Percentiles rank a stretch among this genome's conserved stretches.
phyloP scores from a whole-genome alignment of 1,284 basidiomycete species.

The Ceraceosorus guamensis region DNA sequence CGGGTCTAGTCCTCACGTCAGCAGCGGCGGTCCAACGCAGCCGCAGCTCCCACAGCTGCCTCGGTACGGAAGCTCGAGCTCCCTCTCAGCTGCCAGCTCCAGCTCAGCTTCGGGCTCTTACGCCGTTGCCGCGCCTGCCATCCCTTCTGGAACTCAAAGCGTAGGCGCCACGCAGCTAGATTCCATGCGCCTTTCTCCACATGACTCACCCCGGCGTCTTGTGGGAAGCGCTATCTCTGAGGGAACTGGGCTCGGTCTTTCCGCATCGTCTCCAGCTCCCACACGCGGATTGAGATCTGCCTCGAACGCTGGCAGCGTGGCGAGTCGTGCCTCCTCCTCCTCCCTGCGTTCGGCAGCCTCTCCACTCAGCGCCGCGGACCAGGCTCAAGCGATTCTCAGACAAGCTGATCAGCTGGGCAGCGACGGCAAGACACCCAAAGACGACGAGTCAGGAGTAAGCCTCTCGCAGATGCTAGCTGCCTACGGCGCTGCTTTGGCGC shows the following conservation, averaged over 20 bases:
- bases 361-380: slow-evolving; percentile 16
- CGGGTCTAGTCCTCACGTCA: not conserved
- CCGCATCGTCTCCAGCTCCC: not conserved
- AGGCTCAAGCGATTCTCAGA: slow-evolving; percentile 28
- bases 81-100: not conserved
- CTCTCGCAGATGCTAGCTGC: slow-evolving; percentile 27
- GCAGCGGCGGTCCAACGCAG: too few species aligned
- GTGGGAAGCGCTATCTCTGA: not conserved
- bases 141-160: not conserved
- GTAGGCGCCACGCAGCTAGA: not conserved
- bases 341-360: not conserved
- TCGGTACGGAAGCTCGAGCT: not conserved
- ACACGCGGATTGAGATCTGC: not conserved
- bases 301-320: not conserved
- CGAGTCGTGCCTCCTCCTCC: not conserved
- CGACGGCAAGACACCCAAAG: slow-evolving; percentile 11
- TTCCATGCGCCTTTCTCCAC: not conserved
- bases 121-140: not conserved
- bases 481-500: slow-evolving; percentile 29
- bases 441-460: slow-evolving; percentile 20
- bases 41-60: too few species aligned
- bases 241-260: too few species aligned
- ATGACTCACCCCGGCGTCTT: not conserved
- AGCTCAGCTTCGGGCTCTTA: not conserved
- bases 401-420: slow-evolving; percentile 15